Base-by-base conservation (phyloP, 2,329 filamentous ascomycete species). In the Fusarium praegraminearum region DNA sequence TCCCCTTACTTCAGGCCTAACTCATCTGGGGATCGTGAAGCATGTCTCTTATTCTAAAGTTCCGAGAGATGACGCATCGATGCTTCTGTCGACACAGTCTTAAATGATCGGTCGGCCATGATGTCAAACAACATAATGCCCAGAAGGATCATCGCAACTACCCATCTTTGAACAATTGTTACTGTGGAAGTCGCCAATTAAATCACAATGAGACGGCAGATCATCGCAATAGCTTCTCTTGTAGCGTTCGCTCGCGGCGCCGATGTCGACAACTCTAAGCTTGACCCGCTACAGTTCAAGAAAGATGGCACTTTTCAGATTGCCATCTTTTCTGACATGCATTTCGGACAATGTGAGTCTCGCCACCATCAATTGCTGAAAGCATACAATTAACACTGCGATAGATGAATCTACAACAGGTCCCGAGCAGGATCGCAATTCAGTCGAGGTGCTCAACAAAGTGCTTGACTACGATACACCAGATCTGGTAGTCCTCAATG, bases 401-500 rank as follows among this genome's bases (percentile, higher is more conserved):
- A 20, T 9, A 73, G 71, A 52, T 16, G 71, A 70, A 51, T 72
- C 66, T 32, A 44, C 58, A 4, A 66, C 66, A 41, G 78, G 78
- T 0, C 81, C 83, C 6, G 79, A 81, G 33, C 85, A 87, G 64
- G 90, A 93, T 75, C 74, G 82, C 62, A 86, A 86, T 53, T 87
- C 87, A 0, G 78, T 86, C 6, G 70, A 78, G 7, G 87, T 91
- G 1, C 87, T 93, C 71, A 82, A 83, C 51, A 78, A 80, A 1
- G 80, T 93, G 8, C 83, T 93, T 2, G 82, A 87, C 36, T 77
- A 76, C 1, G 90, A 92, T 61, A 71, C 75, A 0, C 85, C 87
- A 0, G 82, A 88, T 40, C 81, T 93, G 0, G 89, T 91, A 1
- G 86, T 93, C 1, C 77, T 93, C 30, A 93, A 92, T 57, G 91